Percentiles rank a stretch among this genome's conserved stretches.
phyloP scores from a whole-genome alignment of 352 stramenopile species.

The Elongisporangium prolatum region DNA sequence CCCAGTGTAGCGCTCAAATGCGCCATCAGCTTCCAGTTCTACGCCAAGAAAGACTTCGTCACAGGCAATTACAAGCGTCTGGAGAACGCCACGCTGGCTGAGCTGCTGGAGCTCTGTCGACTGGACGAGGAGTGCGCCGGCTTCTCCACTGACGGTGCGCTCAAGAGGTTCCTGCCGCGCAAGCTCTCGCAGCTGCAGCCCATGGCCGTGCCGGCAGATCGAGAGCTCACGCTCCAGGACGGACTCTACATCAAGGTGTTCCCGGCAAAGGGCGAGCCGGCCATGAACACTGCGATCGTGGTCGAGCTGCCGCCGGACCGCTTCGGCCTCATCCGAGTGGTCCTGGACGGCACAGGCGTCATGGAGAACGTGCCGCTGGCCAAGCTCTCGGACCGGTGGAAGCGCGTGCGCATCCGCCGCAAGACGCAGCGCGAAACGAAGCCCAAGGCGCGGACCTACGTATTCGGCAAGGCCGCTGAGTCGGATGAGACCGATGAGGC shows the following conservation, averaged over 20 bases:
- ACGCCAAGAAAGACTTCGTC: slow-evolving; percentile 64
- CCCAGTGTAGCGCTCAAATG: slow-evolving; percentile 56
- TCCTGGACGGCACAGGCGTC: slow-evolving; percentile 50
- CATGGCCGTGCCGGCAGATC: slow-evolving; percentile 21
- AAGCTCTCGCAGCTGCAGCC: slow-evolving; percentile 67
- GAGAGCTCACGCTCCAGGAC: slow-evolving; percentile 20
- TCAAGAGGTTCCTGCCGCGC: slow-evolving; percentile 74
- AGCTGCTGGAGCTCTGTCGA: slow-evolving; percentile 57
- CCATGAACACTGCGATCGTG: slow-evolving; percentile 57
- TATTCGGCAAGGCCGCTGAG: slow-evolving; percentile 29
- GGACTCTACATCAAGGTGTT: slow-evolving; percentile 65
- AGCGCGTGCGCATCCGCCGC: slow-evolving; percentile 44
- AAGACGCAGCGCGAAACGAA: slow-evolving; percentile 24
- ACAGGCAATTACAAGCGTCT: slow-evolving; percentile 59
- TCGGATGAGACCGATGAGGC: slow-evolving; percentile 14
- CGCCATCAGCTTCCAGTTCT: slow-evolving; percentile 76
- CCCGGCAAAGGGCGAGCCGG: slow-evolving; percentile 33
- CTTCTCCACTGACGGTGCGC: slow-evolving; percentile 63
- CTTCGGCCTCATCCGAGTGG: slow-evolving; percentile 53
- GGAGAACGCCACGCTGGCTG: slow-evolving; percentile 7
- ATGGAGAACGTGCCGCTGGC: slow-evolving; percentile 41
- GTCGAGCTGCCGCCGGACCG: slow-evolving; percentile 42
- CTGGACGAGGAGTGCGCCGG: slow-evolving; percentile 66
- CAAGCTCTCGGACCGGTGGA: slow-evolving; percentile 63
- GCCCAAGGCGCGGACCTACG: slow-evolving; percentile 28